These are phyloP conservation scores for Escallonia rubra DNA, from an alignment of 129 eudicot genomes.

Conservation along the genomic window DNA sequence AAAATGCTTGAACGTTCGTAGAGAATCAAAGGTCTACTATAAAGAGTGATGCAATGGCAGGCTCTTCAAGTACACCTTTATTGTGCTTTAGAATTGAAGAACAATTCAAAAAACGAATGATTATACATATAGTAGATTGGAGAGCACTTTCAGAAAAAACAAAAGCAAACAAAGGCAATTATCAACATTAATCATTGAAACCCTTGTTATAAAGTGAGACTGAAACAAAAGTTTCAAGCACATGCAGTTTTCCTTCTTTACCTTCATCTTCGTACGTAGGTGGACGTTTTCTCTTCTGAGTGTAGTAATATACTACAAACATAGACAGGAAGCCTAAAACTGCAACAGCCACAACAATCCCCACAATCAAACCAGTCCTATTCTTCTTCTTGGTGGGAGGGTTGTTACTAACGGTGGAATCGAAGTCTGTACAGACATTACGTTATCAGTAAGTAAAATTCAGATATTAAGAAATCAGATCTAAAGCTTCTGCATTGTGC, in stretches of 20 bases:
- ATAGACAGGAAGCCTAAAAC: conserved; percentile 30
- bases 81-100: too few species aligned
- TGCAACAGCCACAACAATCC: conserved; percentile 49
- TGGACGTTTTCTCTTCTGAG: conserved; percentile 42
- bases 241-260: conserved; percentile 10
- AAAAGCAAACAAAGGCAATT: background rate
- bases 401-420: conserved; percentile 43
- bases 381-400: conserved; percentile 43
- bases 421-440: conserved; percentile 40
- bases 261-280: conserved; percentile 57
- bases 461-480: conserved; percentile 6
- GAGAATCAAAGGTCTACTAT: too few species aligned
- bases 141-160: conserved; percentile 9
- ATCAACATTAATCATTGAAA: too few species aligned
- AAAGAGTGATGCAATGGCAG: too few species aligned
- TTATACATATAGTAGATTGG: background rate
- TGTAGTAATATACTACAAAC: conserved; percentile 27
- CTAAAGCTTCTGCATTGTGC: background rate
- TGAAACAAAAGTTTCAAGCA: background rate
- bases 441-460: background rate
- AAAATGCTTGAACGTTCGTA: too few species aligned
- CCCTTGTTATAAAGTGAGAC: too few species aligned
- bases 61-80: too few species aligned
- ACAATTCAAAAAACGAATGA: too few species aligned
- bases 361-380: conserved; percentile 55